Conservation (phyloP, 2,329 filamentous ascomycete genomes). For the Ceratocystis alfenasii region DNA sequence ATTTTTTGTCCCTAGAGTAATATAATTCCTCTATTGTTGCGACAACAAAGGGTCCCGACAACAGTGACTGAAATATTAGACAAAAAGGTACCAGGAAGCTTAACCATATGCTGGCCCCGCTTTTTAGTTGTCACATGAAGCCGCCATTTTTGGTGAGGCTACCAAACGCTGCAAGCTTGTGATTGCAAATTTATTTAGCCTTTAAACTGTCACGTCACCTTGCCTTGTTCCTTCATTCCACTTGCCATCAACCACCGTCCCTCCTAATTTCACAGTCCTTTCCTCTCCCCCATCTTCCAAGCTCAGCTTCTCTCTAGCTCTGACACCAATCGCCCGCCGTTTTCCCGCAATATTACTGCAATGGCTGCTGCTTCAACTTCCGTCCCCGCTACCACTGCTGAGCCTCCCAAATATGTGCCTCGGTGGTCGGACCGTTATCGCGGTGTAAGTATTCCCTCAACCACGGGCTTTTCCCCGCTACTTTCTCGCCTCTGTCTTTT, state of each 20-base stretch:
- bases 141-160: constrained; percentile 5
- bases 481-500: not conserved
- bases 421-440: constrained; percentile 50
- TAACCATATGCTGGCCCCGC: not conserved
- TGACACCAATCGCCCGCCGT: not conserved
- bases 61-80: not conserved
- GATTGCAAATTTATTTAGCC: not conserved
- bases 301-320: not conserved
- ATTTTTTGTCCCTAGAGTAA: too few relatives aligned
- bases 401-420: constrained; percentile 30
- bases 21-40: too few relatives aligned
- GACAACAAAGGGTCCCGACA: not conserved
- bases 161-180: not conserved
- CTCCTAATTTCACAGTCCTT: not conserved
- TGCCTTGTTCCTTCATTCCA: not conserved
- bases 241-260: not conserved
- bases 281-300: not conserved
- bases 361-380: constrained; percentile 26
- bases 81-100: not conserved
- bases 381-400: constrained; percentile 25
- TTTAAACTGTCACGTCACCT: too few relatives aligned
- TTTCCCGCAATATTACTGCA: not conserved
- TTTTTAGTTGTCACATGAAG: not conserved
- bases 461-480: not conserved
- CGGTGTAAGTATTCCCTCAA: constrained; percentile 38